Base-by-base conservation (phyloP, 179 eudicot genomes). In the Spergularia azorica region DNA sequence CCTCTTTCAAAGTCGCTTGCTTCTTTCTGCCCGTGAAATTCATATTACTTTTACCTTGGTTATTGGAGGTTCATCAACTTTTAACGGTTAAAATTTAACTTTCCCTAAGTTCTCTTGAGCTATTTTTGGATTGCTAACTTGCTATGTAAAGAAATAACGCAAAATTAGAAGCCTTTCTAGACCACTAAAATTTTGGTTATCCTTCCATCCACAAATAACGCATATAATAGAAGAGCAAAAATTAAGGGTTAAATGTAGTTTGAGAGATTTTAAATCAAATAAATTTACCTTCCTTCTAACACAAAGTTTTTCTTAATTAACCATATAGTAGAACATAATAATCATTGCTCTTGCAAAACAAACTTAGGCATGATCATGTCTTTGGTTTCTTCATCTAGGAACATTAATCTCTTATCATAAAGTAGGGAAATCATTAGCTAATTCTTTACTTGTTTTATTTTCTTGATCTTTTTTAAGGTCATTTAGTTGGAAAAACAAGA, bases 121-220 rank as follows among this genome's bases (percentile, higher is more conserved):
- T 81, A 81, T 46, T 66, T 59, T 81, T 67, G 26, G 84, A 11
- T 26, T 26, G 32, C 32, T 26, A 26, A 26, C 21, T 66, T 51
- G 5, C 51, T 60, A 72, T 18, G 59, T 43, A 62, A 32, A 51
- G 54, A 67, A 46, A 38, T 63, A 57, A 63, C 13, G 17, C 54
- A 52, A 21, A 36, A 26, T 46, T 73, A 43, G 59, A 69, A 74
- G 9, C 59, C 71, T 16, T 66, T 18, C 71, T 26, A 65, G 55
- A 66, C 77, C 82, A 82, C 65, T 52, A 75, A 78, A 46, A 26
- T 13, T 43, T 75, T 71, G 68, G 43, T 65, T 26, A 11, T 21
- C 52, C 64, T 50, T 69, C 14, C 75, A 70, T 57, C 78, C 71
- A 75, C 70, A 61, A 62, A 79, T 52, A 43, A 39, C 10, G 12